These are phyloP conservation scores for Chrysosporium keratinophilum DNA, from an alignment of 2,329 filamentous ascomycete species.

Conservation along the genomic window DNA sequence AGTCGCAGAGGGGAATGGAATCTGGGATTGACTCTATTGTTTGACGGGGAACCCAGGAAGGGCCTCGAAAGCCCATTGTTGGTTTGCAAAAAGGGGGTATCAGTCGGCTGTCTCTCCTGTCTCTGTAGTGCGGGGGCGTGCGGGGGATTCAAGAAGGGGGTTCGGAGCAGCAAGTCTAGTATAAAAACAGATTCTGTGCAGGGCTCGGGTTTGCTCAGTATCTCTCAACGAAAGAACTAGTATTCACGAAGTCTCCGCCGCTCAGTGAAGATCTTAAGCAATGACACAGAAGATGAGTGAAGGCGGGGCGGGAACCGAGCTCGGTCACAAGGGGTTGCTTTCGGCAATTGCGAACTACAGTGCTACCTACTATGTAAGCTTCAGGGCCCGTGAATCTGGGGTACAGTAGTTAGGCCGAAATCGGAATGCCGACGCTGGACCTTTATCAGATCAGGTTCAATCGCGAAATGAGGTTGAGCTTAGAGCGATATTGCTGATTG, in stretches of 20 bases:
- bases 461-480: not conserved
- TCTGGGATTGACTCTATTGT: slow-evolving; percentile 49
- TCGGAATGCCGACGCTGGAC: not conserved
- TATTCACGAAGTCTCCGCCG: too few relatives aligned
- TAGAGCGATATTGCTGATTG: not conserved
- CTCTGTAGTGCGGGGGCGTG: not conserved
- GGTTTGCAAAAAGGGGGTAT: not conserved
- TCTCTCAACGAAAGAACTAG: too few relatives aligned
- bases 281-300: too few relatives aligned
- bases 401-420: not conserved
- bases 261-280: too few relatives aligned
- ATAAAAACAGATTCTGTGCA: too few relatives aligned
- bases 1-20: slow-evolving; percentile 58
- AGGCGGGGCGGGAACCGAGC: too few relatives aligned
- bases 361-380: not conserved
- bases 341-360: slow-evolving; percentile 15
- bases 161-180: too few relatives aligned
- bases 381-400: not conserved
- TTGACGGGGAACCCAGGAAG: slow-evolving; percentile 26
- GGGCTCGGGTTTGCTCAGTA: not conserved
- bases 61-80: slow-evolving; percentile 29
- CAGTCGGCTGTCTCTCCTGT: not conserved
- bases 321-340: not conserved
- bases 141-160: not conserved
- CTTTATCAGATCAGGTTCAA: not conserved